Conservation (phyloP, 495 filamentous ascomycete species). For the Podospora appendiculata region DNA sequence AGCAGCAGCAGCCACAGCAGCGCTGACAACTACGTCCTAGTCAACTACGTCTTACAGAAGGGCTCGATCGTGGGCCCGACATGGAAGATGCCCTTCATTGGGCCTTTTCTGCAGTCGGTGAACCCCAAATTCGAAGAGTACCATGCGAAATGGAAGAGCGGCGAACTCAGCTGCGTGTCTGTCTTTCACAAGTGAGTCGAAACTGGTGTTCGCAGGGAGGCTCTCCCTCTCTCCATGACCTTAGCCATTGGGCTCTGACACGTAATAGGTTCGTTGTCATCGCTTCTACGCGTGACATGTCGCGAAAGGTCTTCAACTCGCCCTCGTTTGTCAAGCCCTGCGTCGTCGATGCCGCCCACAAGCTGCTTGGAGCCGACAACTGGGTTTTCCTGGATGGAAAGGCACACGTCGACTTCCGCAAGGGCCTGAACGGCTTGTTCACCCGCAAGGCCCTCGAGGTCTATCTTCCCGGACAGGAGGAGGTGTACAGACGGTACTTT, state of each 20-base stretch:
- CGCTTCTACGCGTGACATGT: conserved; percentile 90
- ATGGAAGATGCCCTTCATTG: conserved; percentile 90
- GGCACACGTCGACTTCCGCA: conserved; percentile 92
- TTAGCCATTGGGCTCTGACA: no score
- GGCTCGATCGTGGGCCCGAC: conserved; percentile 74
- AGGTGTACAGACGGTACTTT: conserved; percentile 85
- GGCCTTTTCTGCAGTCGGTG: conserved; percentile 86
- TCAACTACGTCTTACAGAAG: conserved; percentile 79
- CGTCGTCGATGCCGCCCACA: conserved; percentile 91
- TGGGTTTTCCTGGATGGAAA: conserved; percentile 98
- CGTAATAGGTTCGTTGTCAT: conserved; percentile 84
- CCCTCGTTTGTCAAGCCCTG: conserved; percentile 90
- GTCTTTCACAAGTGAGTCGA: conserved; percentile 93
- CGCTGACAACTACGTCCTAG: conserved; percentile 33
- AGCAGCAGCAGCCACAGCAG: no score
- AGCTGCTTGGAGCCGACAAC: conserved; percentile 84
- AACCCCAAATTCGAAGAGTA: conserved; percentile 90
- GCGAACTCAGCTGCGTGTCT: conserved; percentile 88
- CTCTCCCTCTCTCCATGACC: not conserved
- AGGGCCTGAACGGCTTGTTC: conserved; percentile 91
- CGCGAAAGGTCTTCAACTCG: conserved; percentile 95
- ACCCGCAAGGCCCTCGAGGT: conserved; percentile 79
- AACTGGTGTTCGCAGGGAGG: not conserved
- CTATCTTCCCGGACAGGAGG: conserved; percentile 90
- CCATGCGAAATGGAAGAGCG: conserved; percentile 84